These are phyloP conservation scores for Aquilaria malaccensis DNA, from an alignment of 345 rosid genomes.

Conservation along the genomic window DNA sequence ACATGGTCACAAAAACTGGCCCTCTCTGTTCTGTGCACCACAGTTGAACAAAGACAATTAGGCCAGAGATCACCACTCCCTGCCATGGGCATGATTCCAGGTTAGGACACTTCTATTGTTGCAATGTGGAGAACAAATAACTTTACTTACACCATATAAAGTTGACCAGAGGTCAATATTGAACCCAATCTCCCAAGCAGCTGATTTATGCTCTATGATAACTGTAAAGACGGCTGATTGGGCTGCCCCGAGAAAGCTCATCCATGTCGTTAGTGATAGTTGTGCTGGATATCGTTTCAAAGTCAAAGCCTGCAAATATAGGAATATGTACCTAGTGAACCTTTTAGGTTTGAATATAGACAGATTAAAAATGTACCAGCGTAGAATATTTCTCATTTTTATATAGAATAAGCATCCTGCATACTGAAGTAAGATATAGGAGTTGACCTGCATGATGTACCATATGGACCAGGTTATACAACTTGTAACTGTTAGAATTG, in stretches of 20 bases:
- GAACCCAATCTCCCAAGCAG: slow-evolving; percentile 50
- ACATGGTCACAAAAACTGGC: slow-evolving; percentile 62
- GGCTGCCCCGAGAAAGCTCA: slow-evolving; percentile 47
- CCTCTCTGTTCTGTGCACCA: slow-evolving; percentile 54
- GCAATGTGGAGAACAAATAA: background rate
- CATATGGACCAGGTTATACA: slow-evolving; percentile 54
- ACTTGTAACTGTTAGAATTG: slow-evolving; percentile 49
- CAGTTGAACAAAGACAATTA: slow-evolving; percentile 31
- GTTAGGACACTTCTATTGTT: slow-evolving; percentile 2
- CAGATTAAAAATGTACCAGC: no score
- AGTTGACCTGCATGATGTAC: slow-evolving; percentile 65
- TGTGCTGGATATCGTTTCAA: slow-evolving; percentile 59
- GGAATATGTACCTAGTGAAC: background rate
- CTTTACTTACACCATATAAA: slow-evolving; percentile 44
- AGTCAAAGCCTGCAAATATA: slow-evolving; percentile 36
- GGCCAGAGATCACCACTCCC: slow-evolving; percentile 54
- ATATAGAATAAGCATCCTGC: no score
- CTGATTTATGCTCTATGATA: slow-evolving; percentile 29
- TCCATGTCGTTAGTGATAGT: slow-evolving; percentile 62
- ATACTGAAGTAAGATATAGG: no score
- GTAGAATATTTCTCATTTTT: no score
- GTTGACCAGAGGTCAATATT: slow-evolving; percentile 51
- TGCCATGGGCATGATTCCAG: slow-evolving; percentile 14
- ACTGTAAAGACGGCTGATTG: slow-evolving; percentile 55
- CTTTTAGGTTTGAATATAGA: no score